Conservation (phyloP, 1,139 yeast genomes). For the Protomyces inouyei region DNA sequence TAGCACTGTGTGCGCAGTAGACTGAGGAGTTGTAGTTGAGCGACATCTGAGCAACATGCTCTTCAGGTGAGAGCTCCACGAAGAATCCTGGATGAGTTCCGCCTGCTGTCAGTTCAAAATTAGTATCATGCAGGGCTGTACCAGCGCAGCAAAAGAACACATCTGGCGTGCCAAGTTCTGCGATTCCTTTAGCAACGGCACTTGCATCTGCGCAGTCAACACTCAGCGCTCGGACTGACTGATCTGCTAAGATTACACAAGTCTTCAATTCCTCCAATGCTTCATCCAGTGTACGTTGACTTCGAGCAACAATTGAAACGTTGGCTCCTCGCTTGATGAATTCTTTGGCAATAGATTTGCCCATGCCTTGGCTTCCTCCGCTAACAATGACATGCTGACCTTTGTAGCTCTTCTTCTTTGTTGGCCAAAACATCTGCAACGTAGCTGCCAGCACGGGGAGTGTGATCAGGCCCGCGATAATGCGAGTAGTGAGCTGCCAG, state of each 20-base stretch:
- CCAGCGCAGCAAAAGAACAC: constrained; percentile 79
- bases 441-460: neutral
- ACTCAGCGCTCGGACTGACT: constrained; percentile 47
- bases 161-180: constrained; percentile 51
- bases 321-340: constrained; percentile 55
- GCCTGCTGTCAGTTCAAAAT: constrained; percentile 38
- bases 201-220: constrained; percentile 65
- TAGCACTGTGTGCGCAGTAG: constrained; percentile 36
- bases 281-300: constrained; percentile 50
- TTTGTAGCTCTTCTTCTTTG: constrained; percentile 2
- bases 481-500: neutral
- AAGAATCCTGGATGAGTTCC: constrained; percentile 76
- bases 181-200: constrained; percentile 47
- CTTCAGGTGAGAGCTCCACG: constrained; percentile 56
- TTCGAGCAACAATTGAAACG: constrained; percentile 73
- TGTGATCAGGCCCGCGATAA: neutral
- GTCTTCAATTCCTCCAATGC: constrained; percentile 45
- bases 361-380: constrained; percentile 96
- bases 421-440: constrained; percentile 5
- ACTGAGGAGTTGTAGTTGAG: constrained; percentile 67
- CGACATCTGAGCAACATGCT: constrained; percentile 57
- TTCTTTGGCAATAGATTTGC: constrained; percentile 67
- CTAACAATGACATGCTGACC: constrained; percentile 62
- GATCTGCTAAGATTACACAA: constrained; percentile 35
- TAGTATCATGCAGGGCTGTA: constrained; percentile 1